Evolutionary conservation across 257 asterid genomes (phyloP), one percentile per base, ranked within the genome.

Genomic region (Fraxinus quadrangulata): DNA sequence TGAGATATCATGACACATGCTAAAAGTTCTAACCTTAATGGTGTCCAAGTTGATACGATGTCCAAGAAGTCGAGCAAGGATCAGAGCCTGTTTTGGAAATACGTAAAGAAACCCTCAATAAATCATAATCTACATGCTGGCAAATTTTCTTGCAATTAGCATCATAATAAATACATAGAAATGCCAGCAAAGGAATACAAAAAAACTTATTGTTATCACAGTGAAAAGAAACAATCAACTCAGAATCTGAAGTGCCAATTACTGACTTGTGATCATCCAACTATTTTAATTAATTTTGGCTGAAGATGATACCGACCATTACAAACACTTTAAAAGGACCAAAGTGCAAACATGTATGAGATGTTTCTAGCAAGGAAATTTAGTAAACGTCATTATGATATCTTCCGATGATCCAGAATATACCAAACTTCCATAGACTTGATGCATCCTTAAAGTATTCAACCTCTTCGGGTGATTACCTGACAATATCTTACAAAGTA

Each of bases 41-140:
- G 79, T 82, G 69, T 89, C 91, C 89, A 94, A 40, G 82, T 83
- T 86, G 77, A 92, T 85, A 76, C 88, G 89, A 67, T 84, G 89
- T 61, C 99, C 99, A 80, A 92, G 96, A 80, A 94, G 93, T 70
- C 99, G 90, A 79, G 96, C 96, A 79, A 94, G 96, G 82, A 94
- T 94, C 80, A 94, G 87, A 81, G 96, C 97, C 99, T 94, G 81
- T 75, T 42, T 36, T 24, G 33, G 74, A 73, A 78, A 59, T 28
- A 70, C 72, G 59, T 73, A 76, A 76, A 71, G 63, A 77, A 81
- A 80, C n/a, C 63, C 67, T 73, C 31, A 47, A 26, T 63, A 72
- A 71, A n/a, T 73, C 59, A 36, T 26, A 51, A 47, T 72, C 63
- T 4, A 39, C 26, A 28, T 10, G 17, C 68, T 61, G 33, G 24